Conservation (phyloP, 2,329 filamentous ascomycete species). For the Ophiosphaerella herpotricha region DNA sequence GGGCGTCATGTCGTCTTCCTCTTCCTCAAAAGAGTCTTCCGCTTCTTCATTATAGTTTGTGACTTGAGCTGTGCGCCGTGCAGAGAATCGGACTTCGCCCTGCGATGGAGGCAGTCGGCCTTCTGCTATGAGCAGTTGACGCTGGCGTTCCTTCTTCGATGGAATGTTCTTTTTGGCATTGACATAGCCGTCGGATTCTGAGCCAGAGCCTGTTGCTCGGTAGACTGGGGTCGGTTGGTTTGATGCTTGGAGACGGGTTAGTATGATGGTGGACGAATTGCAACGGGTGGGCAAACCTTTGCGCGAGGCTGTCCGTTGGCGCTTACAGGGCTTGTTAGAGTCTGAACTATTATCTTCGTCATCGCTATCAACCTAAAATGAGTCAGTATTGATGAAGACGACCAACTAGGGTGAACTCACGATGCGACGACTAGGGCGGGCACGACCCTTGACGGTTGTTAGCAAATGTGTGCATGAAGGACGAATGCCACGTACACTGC, state of each 20-base stretch:
- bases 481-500: conserved; percentile 71
- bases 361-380: conserved; percentile 61
- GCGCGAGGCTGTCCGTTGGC: conserved; percentile 68
- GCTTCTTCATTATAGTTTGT: conserved; percentile 72
- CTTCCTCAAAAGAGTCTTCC: conserved; percentile 60
- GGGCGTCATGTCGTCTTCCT: conserved; percentile 67
- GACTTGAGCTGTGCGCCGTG: conserved; percentile 77
- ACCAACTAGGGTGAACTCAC: conserved; percentile 49
- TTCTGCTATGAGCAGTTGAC: conserved; percentile 67
- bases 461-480: conserved; percentile 27
- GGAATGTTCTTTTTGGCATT: conserved; percentile 69
- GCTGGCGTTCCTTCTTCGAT: conserved; percentile 76
- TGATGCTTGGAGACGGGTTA: conserved; percentile 60
- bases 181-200: conserved; percentile 70
- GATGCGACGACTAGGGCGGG: conserved; percentile 65
- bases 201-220: conserved; percentile 66
- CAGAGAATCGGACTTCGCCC: conserved; percentile 89
- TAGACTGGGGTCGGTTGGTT: conserved; percentile 55
- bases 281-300: conserved; percentile 57
- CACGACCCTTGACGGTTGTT: conserved; percentile 57
- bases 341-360: conserved; percentile 75
- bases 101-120: conserved; percentile 66
- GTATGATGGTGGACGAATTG: conserved; percentile 16
- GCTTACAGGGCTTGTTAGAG: conserved; percentile 61
- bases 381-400: conserved; percentile 20